Conservation (phyloP, 257 asterid genomes). For the Sherardia arvensis region DNA sequence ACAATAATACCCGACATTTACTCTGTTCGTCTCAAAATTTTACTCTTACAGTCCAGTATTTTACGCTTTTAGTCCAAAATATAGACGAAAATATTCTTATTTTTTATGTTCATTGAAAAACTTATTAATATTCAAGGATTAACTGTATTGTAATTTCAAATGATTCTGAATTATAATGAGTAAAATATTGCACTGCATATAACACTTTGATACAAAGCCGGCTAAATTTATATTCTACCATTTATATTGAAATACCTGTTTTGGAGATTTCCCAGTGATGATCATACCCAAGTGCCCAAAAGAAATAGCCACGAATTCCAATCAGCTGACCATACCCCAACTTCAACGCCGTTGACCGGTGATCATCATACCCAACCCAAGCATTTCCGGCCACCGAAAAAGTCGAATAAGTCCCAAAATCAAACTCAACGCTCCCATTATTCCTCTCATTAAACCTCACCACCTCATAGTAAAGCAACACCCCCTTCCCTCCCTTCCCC, state of each 20-base stretch:
- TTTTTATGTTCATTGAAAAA: too few species aligned
- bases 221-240: too few species aligned
- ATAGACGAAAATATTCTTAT: too few species aligned
- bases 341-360: slow-evolving; percentile 27
- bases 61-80: too few species aligned
- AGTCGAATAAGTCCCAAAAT: slow-evolving; percentile 37
- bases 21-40: too few species aligned
- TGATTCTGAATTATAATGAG: too few species aligned
- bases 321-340: slow-evolving; percentile 32
- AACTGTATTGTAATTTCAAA: too few species aligned
- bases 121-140: too few species aligned
- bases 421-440: slow-evolving; percentile 42
- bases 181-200: too few species aligned
- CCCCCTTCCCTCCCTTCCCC: slow-evolving; percentile 22
- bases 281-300: slow-evolving; percentile 60
- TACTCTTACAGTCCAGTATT: too few species aligned
- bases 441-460: slow-evolving; percentile 35
- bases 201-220: too few species aligned
- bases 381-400: slow-evolving; percentile 50
- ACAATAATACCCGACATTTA: too few species aligned
- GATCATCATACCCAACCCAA: slow-evolving; percentile 83
- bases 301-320: slow-evolving; percentile 55
- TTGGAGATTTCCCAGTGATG: slow-evolving; percentile 49
- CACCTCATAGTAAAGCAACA: slow-evolving; percentile 44
- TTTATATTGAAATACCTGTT: slow-evolving; percentile 26